These are phyloP conservation scores for Vickermania spadyakhi DNA, from an alignment of 208 protist genomes.

Conservation along the genomic window DNA sequence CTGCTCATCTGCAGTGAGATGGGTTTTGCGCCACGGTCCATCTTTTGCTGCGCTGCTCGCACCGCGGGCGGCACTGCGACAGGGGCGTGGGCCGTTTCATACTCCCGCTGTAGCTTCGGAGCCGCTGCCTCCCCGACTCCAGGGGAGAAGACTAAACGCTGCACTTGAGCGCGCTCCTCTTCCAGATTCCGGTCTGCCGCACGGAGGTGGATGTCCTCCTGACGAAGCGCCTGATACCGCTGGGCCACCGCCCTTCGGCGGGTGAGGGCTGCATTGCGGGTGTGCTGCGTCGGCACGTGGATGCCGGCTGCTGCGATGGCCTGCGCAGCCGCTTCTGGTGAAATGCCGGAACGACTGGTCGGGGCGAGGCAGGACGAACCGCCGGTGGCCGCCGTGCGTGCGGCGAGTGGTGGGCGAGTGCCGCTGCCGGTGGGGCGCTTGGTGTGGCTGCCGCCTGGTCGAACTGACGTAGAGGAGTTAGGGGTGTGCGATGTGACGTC, in stretches of 20 bases:
- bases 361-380: neutral
- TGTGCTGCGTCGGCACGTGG: neutral
- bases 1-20: neutral
- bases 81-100: too few species aligned
- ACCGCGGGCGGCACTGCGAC: neutral
- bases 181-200: neutral
- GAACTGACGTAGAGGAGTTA: neutral
- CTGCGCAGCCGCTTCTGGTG: neutral
- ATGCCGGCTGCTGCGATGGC: neutral
- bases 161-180: neutral
- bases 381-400: neutral
- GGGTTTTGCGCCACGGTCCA: too few species aligned
- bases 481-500: neutral
- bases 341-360: neutral
- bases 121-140: neutral
- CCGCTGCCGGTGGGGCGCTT: neutral
- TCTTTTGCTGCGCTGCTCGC: neutral
- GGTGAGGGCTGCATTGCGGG: conserved; percentile 12
- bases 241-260: conserved; percentile 8
- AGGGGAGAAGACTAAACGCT: neutral
- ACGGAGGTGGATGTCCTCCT: conserved; percentile 1
- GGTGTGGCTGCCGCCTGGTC: neutral
- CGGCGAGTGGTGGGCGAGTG: neutral
- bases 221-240: conserved; percentile 8
- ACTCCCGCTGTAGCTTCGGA: neutral